Evolutionary conservation across 257 asterid species (phyloP), one percentile per base, ranked within the genome.

Genomic region (Misopates orontium): DNA sequence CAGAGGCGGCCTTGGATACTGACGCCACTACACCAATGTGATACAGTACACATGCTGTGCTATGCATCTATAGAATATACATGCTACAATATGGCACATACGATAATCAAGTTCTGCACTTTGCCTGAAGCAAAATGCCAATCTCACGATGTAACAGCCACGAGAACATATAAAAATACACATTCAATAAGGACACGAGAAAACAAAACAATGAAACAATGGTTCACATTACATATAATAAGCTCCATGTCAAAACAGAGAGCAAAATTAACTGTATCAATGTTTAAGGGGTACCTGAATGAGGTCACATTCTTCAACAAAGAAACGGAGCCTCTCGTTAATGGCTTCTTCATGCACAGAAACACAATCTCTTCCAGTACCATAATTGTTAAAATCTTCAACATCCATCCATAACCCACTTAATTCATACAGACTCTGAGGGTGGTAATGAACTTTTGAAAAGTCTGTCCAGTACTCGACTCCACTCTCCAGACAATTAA

Each of bases 391-490:
- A 57, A 87, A 90, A 58, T 79, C 76, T 71, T 79, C 71, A 24
- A 62, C 62, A 51, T 84, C 86, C 70, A 71, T 77, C 96, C 97
- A 86, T 63, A 79, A 59, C 42, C 95, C 96, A 77, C 71, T 80
- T 70, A 93, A 65, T 78, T 93, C 95, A 73, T 87, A 93, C 73
- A 87, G 76, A 76, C 97, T 93, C 77, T 71, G 89, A 65, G 96
- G 99, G 78, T 87, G 97, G 77, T 84, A 93, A 62, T 90, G 95
- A 79, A 86, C 96, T 80, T 93, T 93, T 10, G 97, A 87, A 79
- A 81, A 93, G 80, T 93, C 99, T 21, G 99, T 90, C 97, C 99
- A 90, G 80, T 83, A 83, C 41, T 79, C 82, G 75, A 93, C 97
- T 74, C 69, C 91, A 67, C 72, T 82, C 77, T 93, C 96, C 60